Base-by-base conservation (phyloP, 176 grass and related monocot genomes). In the Oryza australiensis region DNA sequence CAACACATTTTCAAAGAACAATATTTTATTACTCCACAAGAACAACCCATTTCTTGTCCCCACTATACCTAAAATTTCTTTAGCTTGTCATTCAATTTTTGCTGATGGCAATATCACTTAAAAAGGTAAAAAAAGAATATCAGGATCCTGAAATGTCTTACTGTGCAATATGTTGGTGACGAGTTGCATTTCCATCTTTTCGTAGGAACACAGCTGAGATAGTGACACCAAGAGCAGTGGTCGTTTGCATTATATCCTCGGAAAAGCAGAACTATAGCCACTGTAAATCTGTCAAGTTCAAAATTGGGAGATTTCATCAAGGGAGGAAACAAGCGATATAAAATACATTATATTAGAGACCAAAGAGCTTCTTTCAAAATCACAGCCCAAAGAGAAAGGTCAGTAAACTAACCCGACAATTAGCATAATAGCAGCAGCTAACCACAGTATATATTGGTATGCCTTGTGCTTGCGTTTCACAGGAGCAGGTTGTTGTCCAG, bases 181-280 rank as follows among this genome's bases (percentile, higher is more conserved):
- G 75, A 66, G 64, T 91, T 77, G 76, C 92, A 98, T 28, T 76
- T 91, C 95, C 88, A 91, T 42, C 64, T 77, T 35, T 49, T 82
- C 4, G 87, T 95, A 24, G 92, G 95, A 20, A 94, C 84, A 37
- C 95, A 98, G 43, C 87, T 89, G 30, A 98, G 82, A 86, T 93
- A 91, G 64, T 89, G 88, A 75, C 95, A 98, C 92, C 92, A 98
- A 7, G 88, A 88, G 70, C 95, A 98, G 80, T 91, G 93, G 27
- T 91, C 64, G 32, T 95, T 93, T n/a, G 83, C 92, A 79, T 93
- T 80, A 40, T 93, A 86, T 38, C 95, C 92, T 55, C 87, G 73
- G 79, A 98, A 88, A 67, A 98, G 76, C 88, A 94, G 69, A 41
- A 88, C 64, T 2, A 82, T 62, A 11, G 89, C 95, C 45, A 88